A percentile compares a stretch with the other conserved stretches of the same genome.
Conservation (phyloP, 2,329 filamentous ascomycete species). For the Epicoccum nigrum region DNA sequence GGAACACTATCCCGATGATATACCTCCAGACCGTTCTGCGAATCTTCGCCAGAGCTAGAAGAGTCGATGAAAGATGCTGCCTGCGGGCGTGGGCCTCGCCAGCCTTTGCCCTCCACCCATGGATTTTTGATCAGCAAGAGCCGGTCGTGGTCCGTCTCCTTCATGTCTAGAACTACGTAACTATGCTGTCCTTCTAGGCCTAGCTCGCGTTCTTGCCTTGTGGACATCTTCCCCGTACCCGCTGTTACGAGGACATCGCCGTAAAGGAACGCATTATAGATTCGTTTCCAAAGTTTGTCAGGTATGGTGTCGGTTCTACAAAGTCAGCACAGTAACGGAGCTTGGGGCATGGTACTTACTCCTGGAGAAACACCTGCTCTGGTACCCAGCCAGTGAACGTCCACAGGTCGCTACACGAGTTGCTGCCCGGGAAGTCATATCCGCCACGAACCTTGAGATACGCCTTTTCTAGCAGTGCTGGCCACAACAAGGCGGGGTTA, state of each 20-base stretch:
- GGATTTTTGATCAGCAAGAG: constrained; percentile 91
- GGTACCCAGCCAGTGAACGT: constrained; percentile 95
- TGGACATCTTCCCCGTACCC: constrained; percentile 82
- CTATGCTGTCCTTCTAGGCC: constrained; percentile 91
- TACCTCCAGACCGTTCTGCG: constrained; percentile 26
- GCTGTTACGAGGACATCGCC: constrained; percentile 88
- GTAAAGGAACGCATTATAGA: constrained; percentile 74
- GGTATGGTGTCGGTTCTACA: constrained; percentile 76
- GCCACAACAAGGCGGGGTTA: constrained; percentile 85
- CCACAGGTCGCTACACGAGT: constrained; percentile 93
- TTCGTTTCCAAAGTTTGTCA: constrained; percentile 76
- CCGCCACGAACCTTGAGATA: constrained; percentile 94
- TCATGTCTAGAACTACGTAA: constrained; percentile 86
- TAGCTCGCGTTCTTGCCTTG: constrained; percentile 76
- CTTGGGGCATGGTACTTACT: constrained; percentile 49
- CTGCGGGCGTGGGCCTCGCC: constrained; percentile 61
- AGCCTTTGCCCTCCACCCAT: constrained; percentile 83
- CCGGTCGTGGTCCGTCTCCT: constrained; percentile 66
- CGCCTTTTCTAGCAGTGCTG: constrained; percentile 91
- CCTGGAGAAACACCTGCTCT: constrained; percentile 90
- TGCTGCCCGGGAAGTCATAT: constrained; percentile 97
- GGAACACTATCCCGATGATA: constrained; percentile 37
- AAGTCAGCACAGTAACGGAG: constrained; percentile 12
- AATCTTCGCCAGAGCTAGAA: constrained; percentile 22
- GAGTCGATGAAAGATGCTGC: constrained; percentile 23